Evolutionary conservation across 2,329 filamentous ascomycete genomes (phyloP), one percentile per base, ranked within the genome.

Genomic region (Botrytis galanthina): DNA sequence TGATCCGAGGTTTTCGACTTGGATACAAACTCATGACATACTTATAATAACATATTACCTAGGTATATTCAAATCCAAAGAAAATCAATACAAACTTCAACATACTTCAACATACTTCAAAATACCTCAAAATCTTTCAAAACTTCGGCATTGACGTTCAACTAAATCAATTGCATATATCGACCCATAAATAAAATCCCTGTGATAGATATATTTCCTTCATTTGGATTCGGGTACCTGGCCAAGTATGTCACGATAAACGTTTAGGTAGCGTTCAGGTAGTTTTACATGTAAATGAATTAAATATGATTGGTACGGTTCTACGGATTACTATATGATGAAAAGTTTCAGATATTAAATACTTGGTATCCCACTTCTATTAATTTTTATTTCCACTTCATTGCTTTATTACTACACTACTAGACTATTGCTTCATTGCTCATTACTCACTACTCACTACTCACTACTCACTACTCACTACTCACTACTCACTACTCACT

Each of bases 251-350:
- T 54, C 46, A 67, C 8, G 32, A 39, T 54, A 39, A 67, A 32
- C 8, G 29, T 14, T 22, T n/a, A 64, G 39, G n/a, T 22, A 32
- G 39, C 8, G 29, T 14, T 22, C 39, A 64, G 39, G n/a, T 22
- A 32, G 39, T 44, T 64, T 46, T 64, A 20, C n/a, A 64, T 64
- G 39, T 46, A n/a, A 64, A 46, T 29, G 37, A 29, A 32, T 26
- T 14, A 29, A 29, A 70, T 6, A 14, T 70, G 54, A 70, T 70
- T 70, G 68, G 68, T 37, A 39, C 68, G 68, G 54, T 32, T 61
- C 39, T 62, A 70, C 29, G 35, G 35, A 63, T 8, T 29, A 22
- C 29, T 26, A 37, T 35, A 22, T 14, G 22, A 32, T 62, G 29
- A 46, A 35, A 48, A 37, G n/a, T 48, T 44, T 46, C 29, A 48